Base-by-base conservation (phyloP, 2,329 filamentous ascomycete species). In the Aspergillus quadrilineatus region DNA sequence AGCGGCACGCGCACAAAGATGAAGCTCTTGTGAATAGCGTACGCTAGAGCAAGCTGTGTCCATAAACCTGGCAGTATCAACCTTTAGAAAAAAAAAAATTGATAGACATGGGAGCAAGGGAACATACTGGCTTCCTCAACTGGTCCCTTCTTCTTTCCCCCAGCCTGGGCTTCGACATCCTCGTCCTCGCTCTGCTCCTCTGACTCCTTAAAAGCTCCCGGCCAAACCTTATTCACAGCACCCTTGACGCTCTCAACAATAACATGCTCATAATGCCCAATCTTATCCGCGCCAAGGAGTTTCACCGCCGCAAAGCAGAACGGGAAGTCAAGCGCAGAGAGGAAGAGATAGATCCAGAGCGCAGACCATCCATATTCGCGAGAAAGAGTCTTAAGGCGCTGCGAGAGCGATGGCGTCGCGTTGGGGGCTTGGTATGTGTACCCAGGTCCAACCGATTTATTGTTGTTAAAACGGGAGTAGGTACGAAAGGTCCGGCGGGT, bases 11-110 rank as follows among this genome's bases (percentile, higher is more conserved):
- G 85, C 63, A 97, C 75, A 74, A 99, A 96, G 68, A 99, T 97
- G 74, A 97, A 91, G 65, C 89, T 95, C 78, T 99, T 99, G 81
- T 99, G 94, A 57, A 99, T 90, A 29, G 93, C 93, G 70, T 99
- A 99, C 10, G 94, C 94, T 48, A 99, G 82, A 14, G 90, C 92
- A 30, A 99, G 79, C 71, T 97, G 92, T 7, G 94, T 97, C 84
- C 85, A 88, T 50, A 89, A 78, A 67, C 84, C 85, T 88, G 62
- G 37, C 44, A 50, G 41, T 32, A 45, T 49, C 36, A 9, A 8
- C 32, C 7, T 26, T 57, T 46, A 46, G 39, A 22, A 14, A n/a
- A 39, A 36, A 32, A 12, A 46, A 37, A 43, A 37, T 2, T 9
- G 50, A 50, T 10, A 15, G 12, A 12, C 3, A 22, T 22, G 22